Evolutionary conservation across 2,329 filamentous ascomycete genomes (phyloP), one percentile per base, ranked within the genome.

Genomic region (Aureobasidium namibiae): DNA sequence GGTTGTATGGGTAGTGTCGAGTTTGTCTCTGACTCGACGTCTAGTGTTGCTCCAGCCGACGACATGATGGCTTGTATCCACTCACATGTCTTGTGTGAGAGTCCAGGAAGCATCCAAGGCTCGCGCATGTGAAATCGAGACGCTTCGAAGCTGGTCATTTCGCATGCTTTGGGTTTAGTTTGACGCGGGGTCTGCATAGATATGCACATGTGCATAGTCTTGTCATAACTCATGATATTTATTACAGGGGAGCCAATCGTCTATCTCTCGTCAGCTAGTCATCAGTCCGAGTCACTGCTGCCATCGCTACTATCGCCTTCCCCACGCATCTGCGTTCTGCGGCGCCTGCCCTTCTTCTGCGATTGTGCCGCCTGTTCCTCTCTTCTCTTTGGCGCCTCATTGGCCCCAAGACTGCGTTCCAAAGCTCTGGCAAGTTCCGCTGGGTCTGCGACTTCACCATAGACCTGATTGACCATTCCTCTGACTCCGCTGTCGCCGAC

Each of bases 401-500:
- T 34, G 7, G 68, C 44, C 9, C 68, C 69, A 34, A 74, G 52
- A 63, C 69, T 72, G 34, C 71, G 64, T 54, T 65, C 63, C 18
- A 74, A 61, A 60, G 65, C 67, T 56, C 66, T 66, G 18, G 72
- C 69, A 26, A 74, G 59, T 13, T 72, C 70, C 13, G 65, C 70
- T n/a, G 61, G 63, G 29, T 65, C 64, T 10, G 66, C 67, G 11
- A 56, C 64, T 18, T 68, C 67, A 7, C 68, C 83, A 68, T 80
- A 84, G 1, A 86, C 80, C 53, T 73, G 73, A 62, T 75, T 75
- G 4, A 91, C 83, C 63, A 96, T 73, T 0, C 84, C 85, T 18
- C 85, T 83, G 13, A 94, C 87, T 0, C 88, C 89, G 52, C 84
- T 80, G n/a, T 85, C 78, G 0, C 88, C 89, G 36, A 97, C 82